Evolutionary conservation across 2,329 filamentous ascomycete species (phyloP), one percentile per base, ranked within the genome.

Genomic region (Dissoconium aciculare): DNA sequence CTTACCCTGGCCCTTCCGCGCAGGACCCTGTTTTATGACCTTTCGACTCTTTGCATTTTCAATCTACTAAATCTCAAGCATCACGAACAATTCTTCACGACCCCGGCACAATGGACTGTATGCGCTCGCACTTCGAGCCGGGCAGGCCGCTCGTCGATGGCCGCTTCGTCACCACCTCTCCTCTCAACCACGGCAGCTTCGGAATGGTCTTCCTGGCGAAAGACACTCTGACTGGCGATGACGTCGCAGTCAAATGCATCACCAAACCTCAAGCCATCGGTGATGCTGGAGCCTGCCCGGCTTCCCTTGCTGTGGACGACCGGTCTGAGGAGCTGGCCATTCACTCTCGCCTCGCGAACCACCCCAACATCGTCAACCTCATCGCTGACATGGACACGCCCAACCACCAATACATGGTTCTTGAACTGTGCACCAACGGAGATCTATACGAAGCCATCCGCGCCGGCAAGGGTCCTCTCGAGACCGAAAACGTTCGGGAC

Each of bases 391-490:
- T 95, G 53, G 85, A 98, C 66, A 94, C 85, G 1, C 74, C 83
- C 30, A 69, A 81, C 34, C 89, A 98, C 56, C 62, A 80, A 44
- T 98, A 91, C 58, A 67, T 98, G 34, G 87, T 95, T 30, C 67
- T 98, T 45, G 89, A 98, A 61, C 94, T 84, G 56, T 98, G 89
- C 59, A 74, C 79, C 35, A 87, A 87, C 56, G 89, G 89, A 42
- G 89, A 98, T 57, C 67, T 98, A 11, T 98, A 98, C 57, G 89
- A 98, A 64, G 87, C 89, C 33, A 98, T 98, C 49, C 81, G 87
- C 48, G 72, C 77, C 37, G 81, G 78, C 41, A 79, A 78, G 44
- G 89, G 89, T 13, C 89, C 89, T 3, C 59, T 92, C 30, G 82
- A 94, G 64, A 95, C 89, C 2, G 84, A 94, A 53, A 85, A 98